Conservation (phyloP, 2,329 filamentous ascomycete genomes). For the Hymenoscyphus linearis region DNA sequence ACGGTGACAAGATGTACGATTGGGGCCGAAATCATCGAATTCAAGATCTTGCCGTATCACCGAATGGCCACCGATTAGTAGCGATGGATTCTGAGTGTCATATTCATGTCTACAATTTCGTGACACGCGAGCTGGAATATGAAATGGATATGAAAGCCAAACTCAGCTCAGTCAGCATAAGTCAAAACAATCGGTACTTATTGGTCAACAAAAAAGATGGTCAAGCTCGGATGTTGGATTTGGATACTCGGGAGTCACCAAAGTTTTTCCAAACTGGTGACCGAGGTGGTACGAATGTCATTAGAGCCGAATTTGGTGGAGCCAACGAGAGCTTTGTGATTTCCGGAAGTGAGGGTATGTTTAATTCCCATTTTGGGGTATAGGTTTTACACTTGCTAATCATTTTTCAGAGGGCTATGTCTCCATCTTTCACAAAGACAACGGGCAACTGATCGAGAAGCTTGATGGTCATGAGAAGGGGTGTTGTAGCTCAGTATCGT, state of each 20-base stretch:
- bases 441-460: slow-evolving; percentile 68
- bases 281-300: slow-evolving; percentile 69
- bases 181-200: slow-evolving; percentile 71
- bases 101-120: slow-evolving; percentile 77
- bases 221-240: slow-evolving; percentile 72
- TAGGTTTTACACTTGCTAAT: slow-evolving; percentile 8
- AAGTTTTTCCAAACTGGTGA: slow-evolving; percentile 68
- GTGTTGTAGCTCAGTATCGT: slow-evolving; percentile 79
- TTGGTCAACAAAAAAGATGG: slow-evolving; percentile 78
- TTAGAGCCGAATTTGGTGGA: slow-evolving; percentile 79
- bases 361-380: neutral
- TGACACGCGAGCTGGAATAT: slow-evolving; percentile 68
- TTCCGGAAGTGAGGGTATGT: slow-evolving; percentile 81
- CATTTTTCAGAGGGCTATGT: slow-evolving; percentile 53
- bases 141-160: slow-evolving; percentile 64
- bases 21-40: slow-evolving; percentile 71
- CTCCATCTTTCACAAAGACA: slow-evolving; percentile 87
- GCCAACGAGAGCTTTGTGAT: slow-evolving; percentile 88
- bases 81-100: slow-evolving; percentile 66
- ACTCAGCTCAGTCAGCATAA: slow-evolving; percentile 76
- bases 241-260: slow-evolving; percentile 65
- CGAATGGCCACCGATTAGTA: slow-evolving; percentile 73
- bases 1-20: slow-evolving; percentile 55
- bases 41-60: slow-evolving; percentile 78
- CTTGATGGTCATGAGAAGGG: slow-evolving; percentile 69